A percentile compares a stretch with the other conserved stretches of the same genome.
These are phyloP conservation scores for Haplosporangium sp. DNA, from an alignment of 371 early-diverging fungal genomes.

Conservation along the genomic window DNA sequence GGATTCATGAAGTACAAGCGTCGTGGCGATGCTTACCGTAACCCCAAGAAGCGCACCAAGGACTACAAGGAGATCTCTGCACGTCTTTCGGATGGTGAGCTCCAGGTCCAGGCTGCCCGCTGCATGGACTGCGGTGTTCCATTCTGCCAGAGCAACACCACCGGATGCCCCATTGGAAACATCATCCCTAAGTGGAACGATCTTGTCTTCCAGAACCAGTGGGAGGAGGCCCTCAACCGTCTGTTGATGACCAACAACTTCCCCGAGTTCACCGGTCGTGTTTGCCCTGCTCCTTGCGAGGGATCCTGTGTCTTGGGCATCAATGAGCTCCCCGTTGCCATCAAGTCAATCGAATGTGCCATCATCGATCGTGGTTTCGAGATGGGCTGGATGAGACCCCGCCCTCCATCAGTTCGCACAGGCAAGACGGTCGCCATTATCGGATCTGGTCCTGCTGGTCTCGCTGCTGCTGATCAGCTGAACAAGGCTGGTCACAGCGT, in stretches of 20 bases:
- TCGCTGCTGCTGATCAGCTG: constrained; percentile 96
- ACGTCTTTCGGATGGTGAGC: constrained; percentile 80
- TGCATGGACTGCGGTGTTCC: constrained; percentile 99
- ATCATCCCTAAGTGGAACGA: constrained; percentile 99
- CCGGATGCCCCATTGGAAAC: constrained; percentile 96
- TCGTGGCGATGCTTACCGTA: constrained; percentile 87
- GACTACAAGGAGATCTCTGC: constrained; percentile 96
- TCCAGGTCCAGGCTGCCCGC: constrained; percentile 94
- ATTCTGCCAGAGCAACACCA: constrained; percentile 94
- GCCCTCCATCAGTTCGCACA: constrained; percentile 81
- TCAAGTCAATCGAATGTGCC: constrained; percentile 97
- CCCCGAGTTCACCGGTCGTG: constrained; percentile 93
- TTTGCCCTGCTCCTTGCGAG: constrained; percentile 97
- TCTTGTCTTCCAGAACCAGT: constrained; percentile 92
- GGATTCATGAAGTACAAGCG: constrained; percentile 96
- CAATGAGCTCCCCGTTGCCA: constrained; percentile 91
- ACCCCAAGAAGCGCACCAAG: constrained; percentile 78
- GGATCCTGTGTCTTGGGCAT: constrained; percentile 93
- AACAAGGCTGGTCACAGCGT: constrained; percentile 96
- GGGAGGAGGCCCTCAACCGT: constrained; percentile 93
- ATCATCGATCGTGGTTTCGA: constrained; percentile 96
- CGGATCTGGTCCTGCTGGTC: constrained; percentile 96
- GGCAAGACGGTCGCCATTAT: constrained; percentile 90
- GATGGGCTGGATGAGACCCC: constrained; percentile 94
- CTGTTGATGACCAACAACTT: constrained; percentile 97